phyloP scores from a whole-genome alignment of 345 rosid species.

The Rhizophora mangle region DNA sequence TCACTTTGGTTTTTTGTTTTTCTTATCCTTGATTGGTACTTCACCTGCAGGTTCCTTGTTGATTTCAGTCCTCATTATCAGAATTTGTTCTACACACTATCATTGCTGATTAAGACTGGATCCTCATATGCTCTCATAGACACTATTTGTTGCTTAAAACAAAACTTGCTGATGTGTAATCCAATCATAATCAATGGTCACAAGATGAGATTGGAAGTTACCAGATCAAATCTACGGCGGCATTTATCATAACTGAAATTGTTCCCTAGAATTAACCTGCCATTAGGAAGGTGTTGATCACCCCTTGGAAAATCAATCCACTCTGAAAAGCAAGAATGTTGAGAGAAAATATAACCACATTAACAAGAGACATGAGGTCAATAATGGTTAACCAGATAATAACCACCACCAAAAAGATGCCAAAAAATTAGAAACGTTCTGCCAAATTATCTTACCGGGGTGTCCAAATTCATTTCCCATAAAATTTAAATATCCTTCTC shows the following conservation, averaged over 20 bases:
- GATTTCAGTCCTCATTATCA: not conserved
- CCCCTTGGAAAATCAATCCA: constrained; percentile 98
- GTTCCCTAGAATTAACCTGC: constrained; percentile 67
- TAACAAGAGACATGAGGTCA: not conserved
- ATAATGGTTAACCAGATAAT: constrained; percentile 4
- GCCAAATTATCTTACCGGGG: constrained; percentile 55
- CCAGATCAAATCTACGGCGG: constrained; percentile 90
- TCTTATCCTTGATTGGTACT: too few species aligned
- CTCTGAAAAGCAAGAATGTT: constrained; percentile 41
- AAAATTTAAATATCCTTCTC: constrained; percentile 95
- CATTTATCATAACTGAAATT: constrained; percentile 82
- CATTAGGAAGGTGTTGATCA: constrained; percentile 70
- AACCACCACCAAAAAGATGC: not conserved
- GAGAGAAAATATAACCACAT: constrained; percentile 9
- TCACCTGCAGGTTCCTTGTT: not conserved
- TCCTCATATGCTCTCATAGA: not conserved
- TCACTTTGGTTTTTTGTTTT: too few species aligned
- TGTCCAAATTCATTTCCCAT: constrained; percentile 99
- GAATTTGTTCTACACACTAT: too few species aligned
- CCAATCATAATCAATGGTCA: not conserved
- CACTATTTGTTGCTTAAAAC: not conserved
- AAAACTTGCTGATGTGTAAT: too few species aligned
- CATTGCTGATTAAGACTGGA: too few species aligned
- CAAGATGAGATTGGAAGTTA: constrained; percentile 36
- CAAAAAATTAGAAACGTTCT: constrained; percentile 3